Evolutionary conservation across 257 asterid species (phyloP), one percentile per base, ranked within the genome.

Genomic region (Salvia hispanica): DNA sequence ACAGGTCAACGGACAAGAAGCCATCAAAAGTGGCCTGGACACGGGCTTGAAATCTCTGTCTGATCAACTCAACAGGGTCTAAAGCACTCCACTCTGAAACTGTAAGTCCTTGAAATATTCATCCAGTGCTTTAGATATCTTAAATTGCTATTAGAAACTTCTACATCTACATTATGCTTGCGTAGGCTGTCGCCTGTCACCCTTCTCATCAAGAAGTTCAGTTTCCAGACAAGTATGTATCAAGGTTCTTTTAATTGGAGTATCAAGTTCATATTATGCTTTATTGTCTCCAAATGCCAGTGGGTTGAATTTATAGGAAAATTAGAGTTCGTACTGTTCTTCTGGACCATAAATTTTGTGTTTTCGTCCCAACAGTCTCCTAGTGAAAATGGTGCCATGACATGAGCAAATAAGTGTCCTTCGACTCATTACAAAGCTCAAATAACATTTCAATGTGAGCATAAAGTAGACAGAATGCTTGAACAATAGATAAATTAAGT

Each of bases 1-100:
- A 62, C 82, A 90, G 96, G 81, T 50, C 72, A 88, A 81, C 77
- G 92, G 92, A 74, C 95, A 82, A 81, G 95, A 88, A 79, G 91
- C 84, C 80, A 68, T 91, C 82, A 88, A 88, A 88, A 74, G 68
- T 45, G 59, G 81, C 75, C 54, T 88, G 52, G 89, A 84, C 52
- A 58, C 40, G 71, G 79, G 79, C 74, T 67, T 85, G 66, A 85
- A 83, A 78, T 74, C 86, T 57, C 64, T 91, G 72, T 70, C 83
- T 44, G 88, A 79, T 72, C 89, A 83, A 76, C 69, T 83, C 61
- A n/a, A n/a, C n/a, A n/a, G n/a, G n/a, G n/a, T n/a, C n/a, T n/a
- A n/a, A n/a, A n/a, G n/a, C n/a, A n/a, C n/a, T n/a, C n/a, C n/a
- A n/a, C n/a, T n/a, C n/a, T n/a, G n/a, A n/a, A n/a, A n/a, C n/a